phyloP scores from a whole-genome alignment of 2,329 filamentous ascomycete genomes.

The Penicillium rolfsii region DNA sequence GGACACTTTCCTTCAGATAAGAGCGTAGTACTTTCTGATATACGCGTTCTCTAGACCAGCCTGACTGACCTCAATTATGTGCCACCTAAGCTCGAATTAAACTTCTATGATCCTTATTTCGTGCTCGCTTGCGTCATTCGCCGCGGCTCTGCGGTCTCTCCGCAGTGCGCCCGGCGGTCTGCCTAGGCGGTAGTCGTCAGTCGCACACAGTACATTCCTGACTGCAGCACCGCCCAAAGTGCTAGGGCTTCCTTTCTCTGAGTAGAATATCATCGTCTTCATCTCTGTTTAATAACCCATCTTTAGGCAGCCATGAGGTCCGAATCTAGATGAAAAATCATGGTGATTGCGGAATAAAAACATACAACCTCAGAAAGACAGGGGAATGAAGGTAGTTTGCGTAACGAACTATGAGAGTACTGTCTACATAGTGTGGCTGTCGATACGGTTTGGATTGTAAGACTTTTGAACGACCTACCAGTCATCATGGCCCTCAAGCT shows the following conservation, averaged over 20 bases:
- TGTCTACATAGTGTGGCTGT: too few species aligned
- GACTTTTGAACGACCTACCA: background rate
- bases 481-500: too few species aligned
- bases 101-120: constrained; percentile 16
- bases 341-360: too few species aligned
- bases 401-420: background rate
- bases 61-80: background rate
- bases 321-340: background rate
- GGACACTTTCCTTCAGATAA: background rate
- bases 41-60: background rate
- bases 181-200: background rate
- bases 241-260: background rate
- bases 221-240: background rate
- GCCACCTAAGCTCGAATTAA: background rate
- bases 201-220: background rate
- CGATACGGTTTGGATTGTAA: background rate
- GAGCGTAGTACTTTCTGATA: background rate
- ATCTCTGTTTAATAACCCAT: background rate
- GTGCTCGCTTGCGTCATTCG: constrained; percentile 26
- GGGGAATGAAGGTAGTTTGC: background rate
- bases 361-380: background rate
- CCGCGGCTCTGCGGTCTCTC: constrained; percentile 21
- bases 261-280: background rate
- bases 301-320: constrained; percentile 2
- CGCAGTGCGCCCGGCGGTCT: constrained; percentile 6